These are phyloP conservation scores for Hypoxylon sp. DNA, from an alignment of 2,329 filamentous ascomycete genomes.

Conservation along the genomic window DNA sequence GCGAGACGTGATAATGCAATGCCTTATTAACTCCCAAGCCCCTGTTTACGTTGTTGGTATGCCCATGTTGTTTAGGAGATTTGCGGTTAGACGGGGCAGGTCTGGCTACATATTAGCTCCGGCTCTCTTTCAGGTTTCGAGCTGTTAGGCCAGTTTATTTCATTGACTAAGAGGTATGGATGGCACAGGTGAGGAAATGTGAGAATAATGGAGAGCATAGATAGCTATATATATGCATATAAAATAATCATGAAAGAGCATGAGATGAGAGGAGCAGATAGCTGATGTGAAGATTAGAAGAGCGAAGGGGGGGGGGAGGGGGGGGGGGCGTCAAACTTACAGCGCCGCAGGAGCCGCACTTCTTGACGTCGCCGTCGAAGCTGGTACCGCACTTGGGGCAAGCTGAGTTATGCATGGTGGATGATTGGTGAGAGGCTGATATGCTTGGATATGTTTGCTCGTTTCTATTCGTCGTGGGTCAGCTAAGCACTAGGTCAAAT, in stretches of 20 bases:
- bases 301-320: not conserved
- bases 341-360: conserved; percentile 69
- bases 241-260: not conserved
- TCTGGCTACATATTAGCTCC: conserved; percentile 27
- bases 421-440: conserved; percentile 13
- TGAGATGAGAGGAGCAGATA: not conserved
- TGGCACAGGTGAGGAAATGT: not conserved
- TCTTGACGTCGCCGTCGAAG: conserved; percentile 64
- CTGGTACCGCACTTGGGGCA: conserved; percentile 72
- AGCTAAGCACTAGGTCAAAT: conserved; percentile 21
- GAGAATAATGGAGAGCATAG: not conserved
- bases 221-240: not conserved
- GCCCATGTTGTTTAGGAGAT: conserved; percentile 10
- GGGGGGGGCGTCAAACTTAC: conserved; percentile 59
- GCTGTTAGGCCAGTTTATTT: too few relatives aligned
- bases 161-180: too few relatives aligned
- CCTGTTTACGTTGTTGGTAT: not conserved
- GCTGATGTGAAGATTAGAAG: not conserved
- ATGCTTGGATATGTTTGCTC: conserved; percentile 7
- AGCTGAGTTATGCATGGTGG: conserved; percentile 59
- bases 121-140: not conserved
- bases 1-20: not conserved
- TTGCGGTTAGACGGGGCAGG: conserved; percentile 41
- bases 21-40: conserved; percentile 14
- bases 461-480: conserved; percentile 16